Evolutionary conservation across 768 basidiomycete species (phyloP), one percentile per base, ranked within the genome.

Genomic region (Pleurotus tuber-regium): DNA sequence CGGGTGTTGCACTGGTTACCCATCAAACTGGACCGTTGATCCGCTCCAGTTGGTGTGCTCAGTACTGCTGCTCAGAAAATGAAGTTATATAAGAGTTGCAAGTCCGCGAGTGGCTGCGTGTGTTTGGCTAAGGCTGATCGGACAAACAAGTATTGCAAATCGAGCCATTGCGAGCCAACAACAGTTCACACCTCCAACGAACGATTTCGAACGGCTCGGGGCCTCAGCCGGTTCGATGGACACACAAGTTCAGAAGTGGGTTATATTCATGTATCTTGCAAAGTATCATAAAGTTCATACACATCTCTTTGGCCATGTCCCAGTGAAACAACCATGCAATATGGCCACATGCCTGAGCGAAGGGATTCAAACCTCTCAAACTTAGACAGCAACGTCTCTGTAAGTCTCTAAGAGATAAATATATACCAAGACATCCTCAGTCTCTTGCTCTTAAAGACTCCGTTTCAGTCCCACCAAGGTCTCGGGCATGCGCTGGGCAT

Each of bases 261-360:
- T 73, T 50, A n/a, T 39, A 18, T 40, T 25, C 31, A 33, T 48
- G 46, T n/a, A 42, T 30, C 18, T 49, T 47, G 33, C 39, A 42
- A 44, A 49, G 36, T 42, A n/a, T 39, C 25, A 29, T 11, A 23
- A 16, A 50, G 42, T 31, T 29, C 40, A 38, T 29, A 36, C 19
- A 46, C 31, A 21, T 57, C 58, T 55, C 52, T 56, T 44, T 51
- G 56, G 57, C 57, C 52, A 65, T 62, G 60, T 54, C 65, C 31
- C 63, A 84, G 82, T 68, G 82, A 83, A 64, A 67, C 75, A 54
- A 69, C 67, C 57, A 83, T 84, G 79, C 73, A 82, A 61, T 84
- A 84, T 72, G 73, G 71, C 54, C 82, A 82, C 65, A 71, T 84
- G 62, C 72, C 70, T 47, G 78, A 79, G 56, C 70, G 76, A 52